phyloP scores from a whole-genome alignment of 345 rosid genomes.

The Gossypium herbaceum region DNA sequence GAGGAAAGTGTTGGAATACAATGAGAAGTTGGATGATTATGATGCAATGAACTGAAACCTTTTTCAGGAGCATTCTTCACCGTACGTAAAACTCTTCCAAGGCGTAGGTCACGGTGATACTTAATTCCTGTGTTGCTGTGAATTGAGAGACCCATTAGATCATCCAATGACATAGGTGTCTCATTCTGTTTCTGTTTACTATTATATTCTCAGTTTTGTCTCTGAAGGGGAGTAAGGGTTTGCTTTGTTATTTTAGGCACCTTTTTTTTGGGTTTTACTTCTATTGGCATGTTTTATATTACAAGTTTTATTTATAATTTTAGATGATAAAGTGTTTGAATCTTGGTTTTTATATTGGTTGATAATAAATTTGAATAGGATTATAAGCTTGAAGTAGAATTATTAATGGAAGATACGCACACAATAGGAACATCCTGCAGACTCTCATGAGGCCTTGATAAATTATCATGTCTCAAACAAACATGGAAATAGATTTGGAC shows the following conservation, averaged over 20 bases:
- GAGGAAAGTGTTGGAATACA: slow-evolving; percentile 77
- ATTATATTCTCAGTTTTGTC: neutral
- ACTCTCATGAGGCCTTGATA: no score
- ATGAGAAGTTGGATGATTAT: slow-evolving; percentile 84
- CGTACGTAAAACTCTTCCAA: neutral
- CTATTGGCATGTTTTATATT: neutral
- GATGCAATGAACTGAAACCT: slow-evolving; percentile 49
- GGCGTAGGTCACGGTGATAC: neutral
- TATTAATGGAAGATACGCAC: no score
- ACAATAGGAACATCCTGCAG: no score
- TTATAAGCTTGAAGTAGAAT: no score
- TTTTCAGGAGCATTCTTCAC: neutral
- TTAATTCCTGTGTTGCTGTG: neutral
- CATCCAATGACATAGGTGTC: no score
- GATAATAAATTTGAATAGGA: no score
- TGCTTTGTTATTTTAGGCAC: neutral
- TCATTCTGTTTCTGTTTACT: neutral
- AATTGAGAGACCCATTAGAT: neutral
- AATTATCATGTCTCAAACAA: no score
- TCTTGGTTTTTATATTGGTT: no score
- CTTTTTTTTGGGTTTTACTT: no score
- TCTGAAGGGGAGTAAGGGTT: neutral
- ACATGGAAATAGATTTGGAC: no score
- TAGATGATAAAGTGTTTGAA: neutral
- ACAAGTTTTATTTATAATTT: neutral